Evolutionary conservation across 179 eudicot genomes (phyloP).

Genomic region (Corrigiola litoralis): DNA sequence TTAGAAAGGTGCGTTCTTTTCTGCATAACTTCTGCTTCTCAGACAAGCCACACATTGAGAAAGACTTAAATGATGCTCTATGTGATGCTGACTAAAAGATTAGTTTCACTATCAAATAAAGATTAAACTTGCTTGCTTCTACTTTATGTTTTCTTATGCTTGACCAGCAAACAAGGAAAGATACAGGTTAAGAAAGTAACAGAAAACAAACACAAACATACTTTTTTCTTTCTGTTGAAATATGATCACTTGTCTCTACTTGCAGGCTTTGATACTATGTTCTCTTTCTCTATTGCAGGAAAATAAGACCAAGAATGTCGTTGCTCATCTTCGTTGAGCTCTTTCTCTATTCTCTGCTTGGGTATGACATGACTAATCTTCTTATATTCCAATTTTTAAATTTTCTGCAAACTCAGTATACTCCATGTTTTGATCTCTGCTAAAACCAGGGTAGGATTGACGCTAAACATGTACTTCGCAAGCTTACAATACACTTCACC

Average conservation of each 20-base stretch:
- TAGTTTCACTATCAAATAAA: neutral
- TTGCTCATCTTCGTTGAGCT: slow-evolving; percentile 29
- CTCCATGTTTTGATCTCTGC: neutral
- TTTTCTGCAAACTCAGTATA: neutral
- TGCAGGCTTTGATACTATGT: neutral
- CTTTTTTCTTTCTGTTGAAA: neutral
- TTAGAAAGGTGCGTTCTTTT: slow-evolving; percentile 32
- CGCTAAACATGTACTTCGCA: slow-evolving; percentile 48
- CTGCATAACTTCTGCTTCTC: neutral
- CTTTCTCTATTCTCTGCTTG: slow-evolving; percentile 40
- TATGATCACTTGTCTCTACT: neutral
- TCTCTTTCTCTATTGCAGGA: slow-evolving; percentile 28
- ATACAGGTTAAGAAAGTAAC: neutral
- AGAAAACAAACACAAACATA: neutral
- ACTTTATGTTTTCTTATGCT: neutral
- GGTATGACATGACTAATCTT: slow-evolving; percentile 23
- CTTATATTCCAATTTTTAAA: neutral
- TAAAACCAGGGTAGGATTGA: slow-evolving; percentile 39
- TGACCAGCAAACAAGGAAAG: neutral
- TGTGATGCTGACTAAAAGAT: too few species aligned
- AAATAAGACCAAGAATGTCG: slow-evolving; percentile 45
- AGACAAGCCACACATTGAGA: neutral
- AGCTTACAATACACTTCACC: slow-evolving; percentile 47
- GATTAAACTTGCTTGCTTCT: neutral
- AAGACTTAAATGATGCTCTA: neutral